Base-by-base conservation (phyloP, 1,284 basidiomycete species). In the Trametes versicolor region DNA sequence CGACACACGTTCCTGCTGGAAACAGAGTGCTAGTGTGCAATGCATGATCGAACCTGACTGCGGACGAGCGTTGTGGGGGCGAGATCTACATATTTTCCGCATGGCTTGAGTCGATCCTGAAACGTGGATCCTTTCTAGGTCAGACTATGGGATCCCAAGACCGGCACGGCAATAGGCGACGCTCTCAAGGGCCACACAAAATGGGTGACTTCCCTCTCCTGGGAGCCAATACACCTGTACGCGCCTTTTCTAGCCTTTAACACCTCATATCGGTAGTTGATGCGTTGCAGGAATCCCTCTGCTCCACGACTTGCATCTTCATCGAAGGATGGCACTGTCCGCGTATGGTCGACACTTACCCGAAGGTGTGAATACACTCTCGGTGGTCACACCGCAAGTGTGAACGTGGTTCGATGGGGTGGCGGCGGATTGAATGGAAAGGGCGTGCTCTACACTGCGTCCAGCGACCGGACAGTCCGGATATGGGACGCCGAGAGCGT, bases 401-500 rank as follows among this genome's bases (percentile, higher is more conserved):
- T 99, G 29, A 99, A 99, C 71, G 91, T 95, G 34, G 95, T 99
- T 12, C 88, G 95, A 68, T 99, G 98, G 97, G 97, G 96, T 59
- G 97, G 95, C 19, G 90, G 86, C 6, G 88, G 88, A 0, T 80
- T 87, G 29, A 77, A 78, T 17, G 85, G 85, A 17, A 87, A 90
- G 72, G 94, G 94, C 7, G 88, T 96, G 10, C 83, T 98, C 36
- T 99, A 98, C 78, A 98, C 98, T 0, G 97, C 96, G 7, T 94
- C 93, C 64, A 96, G 93, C 65, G 97, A 99, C 81, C 83, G 96
- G 15, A 98, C 95, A 0, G 95, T 99, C 58, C 89, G 96, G 70
- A 88, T 99, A 51, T 99, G 97, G 97, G 93, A 95, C 76, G 92
- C 91, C 29, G 90, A 91, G 52, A 86, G 84, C 63, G 93, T 93